Evolutionary conservation across 176 grass and related monocot genomes (phyloP), one percentile per base, ranked within the genome.

Genomic region (Oryza punctata): DNA sequence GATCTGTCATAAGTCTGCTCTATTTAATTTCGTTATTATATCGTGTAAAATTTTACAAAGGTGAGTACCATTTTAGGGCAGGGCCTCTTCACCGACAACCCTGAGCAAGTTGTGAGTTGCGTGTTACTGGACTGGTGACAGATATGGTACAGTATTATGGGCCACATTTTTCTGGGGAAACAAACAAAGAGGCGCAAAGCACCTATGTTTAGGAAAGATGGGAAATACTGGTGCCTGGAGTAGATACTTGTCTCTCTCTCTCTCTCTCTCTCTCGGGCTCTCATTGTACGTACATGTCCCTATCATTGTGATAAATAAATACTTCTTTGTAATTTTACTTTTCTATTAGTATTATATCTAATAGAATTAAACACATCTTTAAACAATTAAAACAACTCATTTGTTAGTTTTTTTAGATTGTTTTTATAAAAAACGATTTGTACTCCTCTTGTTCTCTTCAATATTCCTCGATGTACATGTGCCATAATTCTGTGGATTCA

Each of bases 81-180:
- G 40, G 0, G 19, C 8, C 19, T 61, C 57, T 1, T 82, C 45
- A 73, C 18, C 45, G 59, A 60, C 70, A 74, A 13, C 27, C 12
- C 33, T 83, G 18, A 3, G 26, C 57, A 46, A 29, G 26, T 50
- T 73, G 57, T 73, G 69, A 64, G 68, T 60, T 32, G 37, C 54
- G 28, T 50, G 70, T 4, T 9, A 24, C 28, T 47, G 49, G 44
- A 75, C 50, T 63, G 33, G 81, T 24, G 81, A 84, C 44, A 38
- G 12, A 38, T 29, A 28, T 21, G 41, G 54, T 60, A 60, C 21
- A 27, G 50, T 37, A 5, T 50, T 37, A 25, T 15, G 59, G 70
- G 19, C 70, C 59, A 75, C 21, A 26, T 46, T 83, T 83, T 66
- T 29, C 65, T 26, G 12, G 35, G 59, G 60, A 66, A 66, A 66